Evolutionary conservation across 768 basidiomycete genomes (phyloP), one percentile per base, ranked within the genome.

Genomic region (Leccinum variicolor): DNA sequence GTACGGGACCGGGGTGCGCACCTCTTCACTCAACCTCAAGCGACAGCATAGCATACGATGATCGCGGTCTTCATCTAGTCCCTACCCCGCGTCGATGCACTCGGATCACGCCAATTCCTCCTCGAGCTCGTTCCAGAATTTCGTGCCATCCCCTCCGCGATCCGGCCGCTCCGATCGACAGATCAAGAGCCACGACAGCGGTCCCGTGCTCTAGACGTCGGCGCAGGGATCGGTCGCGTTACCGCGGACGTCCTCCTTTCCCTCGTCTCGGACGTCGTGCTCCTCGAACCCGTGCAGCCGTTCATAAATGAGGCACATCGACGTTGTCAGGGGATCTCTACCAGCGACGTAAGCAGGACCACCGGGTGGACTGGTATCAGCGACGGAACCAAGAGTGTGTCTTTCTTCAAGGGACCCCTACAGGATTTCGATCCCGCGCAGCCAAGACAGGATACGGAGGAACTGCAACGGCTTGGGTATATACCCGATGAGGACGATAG

Each of bases 201-300:
- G 48, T 83, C 78, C 26, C 84, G 92, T 47, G 94, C 90, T 0
- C 81, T 99, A 21, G 96, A 99, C 66, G 92, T 94, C 57, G 96
- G 90, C 15, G 94, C 94, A 6, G 96, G 96, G 11, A 87, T 99
- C 50, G 96, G 96, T 11, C 86, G 96, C 53, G 94, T 97, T 26
- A 96, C 94, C 0, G 78, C 84, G 3, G 85, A 90, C 62, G 92
- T 94, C 13, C 84, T 99, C 33, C 82, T 98, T n/a, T 89, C 88
- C 65, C 86, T 98, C 53, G 82, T 94, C 60, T 81, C 86, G 23
- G 89, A 93, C 63, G 92, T 98, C 50, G 86, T 94, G 46, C 83
- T 96, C 54, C 81, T 96, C 56, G 96, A 98, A 71, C 97, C 96
- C 4, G 92, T 94, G 2, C 80, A 79, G 14, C 68, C 81, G 29